Evolutionary conservation across 2,329 filamentous ascomycete species (phyloP), one percentile per base, ranked within the genome.

Genomic region (Cadophora sp.): DNA sequence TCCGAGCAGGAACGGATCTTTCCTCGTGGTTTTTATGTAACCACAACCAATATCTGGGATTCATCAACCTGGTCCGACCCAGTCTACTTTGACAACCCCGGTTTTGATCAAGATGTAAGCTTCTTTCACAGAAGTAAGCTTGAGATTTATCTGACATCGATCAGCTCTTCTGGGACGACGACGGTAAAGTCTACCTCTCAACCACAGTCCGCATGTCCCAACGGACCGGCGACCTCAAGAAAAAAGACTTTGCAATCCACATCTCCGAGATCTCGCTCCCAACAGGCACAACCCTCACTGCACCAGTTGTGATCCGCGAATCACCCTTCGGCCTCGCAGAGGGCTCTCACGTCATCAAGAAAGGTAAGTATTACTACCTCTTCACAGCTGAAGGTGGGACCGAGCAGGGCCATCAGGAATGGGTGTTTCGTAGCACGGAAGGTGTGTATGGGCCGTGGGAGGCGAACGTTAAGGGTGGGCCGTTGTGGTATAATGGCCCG

Each of bases 341-440:
- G 74, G 87, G 83, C 0, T 86, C 87, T 2, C 87, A 89, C 69
- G 74, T 89, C 5, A 87, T 87, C 75, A 86, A 86, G 75, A 81
- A 84, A 43, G 83, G 84, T 29, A 83, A 83, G 6, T 87, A 83
- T 80, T 89, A 88, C 71, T 89, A 89, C 72, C 81, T 89, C 8
- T 79, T 89, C 14, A 87, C 84, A 0, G 87, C 87, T 3, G 86
- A 89, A 73, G 86, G 86, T 29, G 87, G 87, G 6, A 89, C 87
- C 0, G 88, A 85, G 11, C 87, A 86, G 66, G 82, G 84, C 0
- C 89, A 91, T 72, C 85, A 87, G 1, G 86, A 85, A 74, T 91
- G 87, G 51, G 83, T 91, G 1, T 79, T 88, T 67, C 81, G 85
- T 64, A 80, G 83, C 7, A 74, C 80, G 66, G 72, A 83, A 74